Evolutionary conservation across 805 yeast species (phyloP).

Genomic region (Monosporozyma aerobia): DNA sequence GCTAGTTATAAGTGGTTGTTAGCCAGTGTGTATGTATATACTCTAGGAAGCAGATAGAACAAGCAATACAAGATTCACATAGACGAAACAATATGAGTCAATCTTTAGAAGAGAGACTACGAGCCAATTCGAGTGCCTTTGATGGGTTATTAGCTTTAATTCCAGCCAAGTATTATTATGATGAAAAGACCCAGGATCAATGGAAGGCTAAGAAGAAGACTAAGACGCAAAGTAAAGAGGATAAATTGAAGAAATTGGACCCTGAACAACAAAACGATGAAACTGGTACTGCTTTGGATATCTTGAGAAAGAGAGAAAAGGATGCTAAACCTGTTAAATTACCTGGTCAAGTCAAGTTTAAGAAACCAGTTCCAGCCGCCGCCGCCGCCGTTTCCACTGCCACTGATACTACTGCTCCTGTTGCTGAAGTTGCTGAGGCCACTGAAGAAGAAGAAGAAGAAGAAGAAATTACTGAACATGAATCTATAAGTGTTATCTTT

Average conservation of each 20-base stretch:
- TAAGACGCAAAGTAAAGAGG: slow-evolving; percentile 51
- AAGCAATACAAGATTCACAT: background rate
- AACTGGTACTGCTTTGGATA: slow-evolving; percentile 50
- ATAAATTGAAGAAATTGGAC: slow-evolving; percentile 65
- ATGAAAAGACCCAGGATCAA: slow-evolving; percentile 80
- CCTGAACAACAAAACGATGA: slow-evolving; percentile 47
- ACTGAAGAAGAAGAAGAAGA: slow-evolving; percentile 15
- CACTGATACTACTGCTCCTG: no score
- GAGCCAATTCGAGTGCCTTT: slow-evolving; percentile 72
- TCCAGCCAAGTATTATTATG: slow-evolving; percentile 90
- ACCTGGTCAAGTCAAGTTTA: slow-evolving; percentile 28
- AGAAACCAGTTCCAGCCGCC: slow-evolving; percentile 9
- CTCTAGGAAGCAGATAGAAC: background rate
- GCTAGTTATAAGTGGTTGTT: background rate
- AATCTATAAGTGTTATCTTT: slow-evolving; percentile 39
- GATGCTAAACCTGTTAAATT: slow-evolving; percentile 39
- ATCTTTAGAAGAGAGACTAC: slow-evolving; percentile 64
- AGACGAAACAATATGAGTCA: slow-evolving; percentile 38
- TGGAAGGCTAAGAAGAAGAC: slow-evolving; percentile 80
- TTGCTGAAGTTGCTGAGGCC: slow-evolving; percentile 12
- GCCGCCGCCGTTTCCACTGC: no score
- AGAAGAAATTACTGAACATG: slow-evolving; percentile 15
- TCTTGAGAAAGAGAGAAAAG: slow-evolving; percentile 44
- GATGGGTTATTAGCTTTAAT: slow-evolving; percentile 82
- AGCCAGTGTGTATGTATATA: no score